Conservation (phyloP, 2,329 filamentous ascomycete species). For the Calonectria montana region DNA sequence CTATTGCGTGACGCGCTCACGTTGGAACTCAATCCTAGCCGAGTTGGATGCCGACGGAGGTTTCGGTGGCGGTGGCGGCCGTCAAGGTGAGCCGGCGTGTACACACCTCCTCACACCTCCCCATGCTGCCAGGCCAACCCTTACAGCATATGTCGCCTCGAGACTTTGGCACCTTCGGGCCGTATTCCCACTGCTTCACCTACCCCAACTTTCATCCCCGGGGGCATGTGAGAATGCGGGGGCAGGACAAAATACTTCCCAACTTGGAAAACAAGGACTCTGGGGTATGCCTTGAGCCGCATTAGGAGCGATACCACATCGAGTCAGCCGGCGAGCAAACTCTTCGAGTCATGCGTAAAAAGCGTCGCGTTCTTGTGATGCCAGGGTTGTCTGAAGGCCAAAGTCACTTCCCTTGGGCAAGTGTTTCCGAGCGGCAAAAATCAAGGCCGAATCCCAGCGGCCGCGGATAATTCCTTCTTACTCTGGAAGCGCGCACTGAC, state of each 20-base stretch:
- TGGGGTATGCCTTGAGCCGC: slow-evolving; percentile 19
- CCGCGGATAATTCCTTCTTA: slow-evolving; percentile 1
- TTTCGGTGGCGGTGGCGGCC: slow-evolving; percentile 10
- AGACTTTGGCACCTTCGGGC: slow-evolving; percentile 8
- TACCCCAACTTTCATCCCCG: slow-evolving; percentile 1
- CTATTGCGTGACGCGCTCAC: not conserved
- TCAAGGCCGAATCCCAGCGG: not conserved
- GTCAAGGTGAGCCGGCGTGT: slow-evolving; percentile 3
- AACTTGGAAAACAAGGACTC: slow-evolving; percentile 1
- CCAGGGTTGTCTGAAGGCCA: not conserved
- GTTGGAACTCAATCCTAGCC: not conserved
- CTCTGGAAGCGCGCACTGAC: not conserved
- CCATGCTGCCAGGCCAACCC: not conserved
- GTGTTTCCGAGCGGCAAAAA: not conserved
- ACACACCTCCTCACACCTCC: not conserved
- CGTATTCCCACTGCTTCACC: not conserved
- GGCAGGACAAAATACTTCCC: not conserved
- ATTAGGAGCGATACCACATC: slow-evolving; percentile 3
- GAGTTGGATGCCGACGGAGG: not conserved
- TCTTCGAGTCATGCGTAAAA: slow-evolving; percentile 2
- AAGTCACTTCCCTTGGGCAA: not conserved
- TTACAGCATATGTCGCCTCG: not conserved
- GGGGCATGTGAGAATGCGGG: slow-evolving; percentile 22
- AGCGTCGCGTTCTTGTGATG: not conserved
- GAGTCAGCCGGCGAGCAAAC: not conserved